A percentile compares a stretch with the other conserved stretches of the same genome.
phyloP scores from a whole-genome alignment of 352 stramenopile genomes.

The Lagenidium giganteum region DNA sequence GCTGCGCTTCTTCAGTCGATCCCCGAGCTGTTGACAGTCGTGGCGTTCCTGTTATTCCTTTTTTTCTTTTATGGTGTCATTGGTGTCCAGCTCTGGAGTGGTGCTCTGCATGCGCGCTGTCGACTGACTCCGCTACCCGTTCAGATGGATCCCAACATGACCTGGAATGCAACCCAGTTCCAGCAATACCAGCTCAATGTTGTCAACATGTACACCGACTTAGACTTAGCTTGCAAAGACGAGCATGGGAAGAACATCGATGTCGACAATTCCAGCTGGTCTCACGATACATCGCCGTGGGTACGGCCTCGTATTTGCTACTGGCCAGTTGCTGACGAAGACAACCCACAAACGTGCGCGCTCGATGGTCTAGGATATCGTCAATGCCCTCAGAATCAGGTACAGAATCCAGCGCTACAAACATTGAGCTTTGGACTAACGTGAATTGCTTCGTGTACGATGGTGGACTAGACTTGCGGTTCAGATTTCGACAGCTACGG shows the following conservation, averaged over 20 bases:
- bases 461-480: slow-evolving; percentile 33
- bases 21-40: slow-evolving; percentile 38
- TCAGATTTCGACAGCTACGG: slow-evolving; percentile 59
- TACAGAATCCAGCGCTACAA: slow-evolving; percentile 6
- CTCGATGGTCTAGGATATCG: slow-evolving; percentile 23
- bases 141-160: slow-evolving; percentile 30
- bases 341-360: slow-evolving; percentile 47
- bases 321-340: slow-evolving; percentile 85
- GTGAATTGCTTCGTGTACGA: no score
- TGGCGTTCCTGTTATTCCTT: slow-evolving; percentile 43
- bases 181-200: no score
- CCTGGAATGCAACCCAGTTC: no score
- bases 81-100: slow-evolving; percentile 77
- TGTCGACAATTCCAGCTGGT: slow-evolving; percentile 26
- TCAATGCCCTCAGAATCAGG: slow-evolving; percentile 28
- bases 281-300: slow-evolving; percentile 46
- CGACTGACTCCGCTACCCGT: slow-evolving; percentile 64
- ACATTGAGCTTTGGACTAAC: neutral
- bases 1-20: slow-evolving; percentile 47
- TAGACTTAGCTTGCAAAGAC: no score
- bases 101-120: slow-evolving; percentile 57
- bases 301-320: slow-evolving; percentile 72
- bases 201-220: no score
- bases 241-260: slow-evolving; percentile 22
- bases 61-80: slow-evolving; percentile 68